phyloP scores from a whole-genome alignment of 2,329 filamentous ascomycete species.

The Tympanopsis confertula region DNA sequence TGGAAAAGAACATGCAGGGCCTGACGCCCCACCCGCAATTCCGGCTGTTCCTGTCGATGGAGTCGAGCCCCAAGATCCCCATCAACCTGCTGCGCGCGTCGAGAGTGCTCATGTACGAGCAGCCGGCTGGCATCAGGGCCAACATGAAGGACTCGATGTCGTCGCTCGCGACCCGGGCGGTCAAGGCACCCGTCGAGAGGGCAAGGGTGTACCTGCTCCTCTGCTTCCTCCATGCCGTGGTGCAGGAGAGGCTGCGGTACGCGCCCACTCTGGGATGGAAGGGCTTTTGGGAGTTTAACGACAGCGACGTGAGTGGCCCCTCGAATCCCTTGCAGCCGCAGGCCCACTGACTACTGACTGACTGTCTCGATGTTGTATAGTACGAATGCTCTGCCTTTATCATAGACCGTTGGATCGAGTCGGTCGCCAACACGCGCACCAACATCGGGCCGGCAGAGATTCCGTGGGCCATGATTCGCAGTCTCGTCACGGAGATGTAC shows the following conservation, averaged over 20 bases:
- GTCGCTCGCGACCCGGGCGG: constrained; percentile 63
- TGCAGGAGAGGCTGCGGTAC: constrained; percentile 89
- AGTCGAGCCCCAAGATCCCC: constrained; percentile 89
- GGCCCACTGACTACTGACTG: background rate
- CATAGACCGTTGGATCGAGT: constrained; percentile 87
- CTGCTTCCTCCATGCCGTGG: constrained; percentile 88
- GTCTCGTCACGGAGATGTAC: constrained; percentile 85
- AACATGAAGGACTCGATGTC: constrained; percentile 98
- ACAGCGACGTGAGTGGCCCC: constrained; percentile 78
- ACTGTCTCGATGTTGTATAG: constrained; percentile 26
- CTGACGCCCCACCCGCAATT: constrained; percentile 91
- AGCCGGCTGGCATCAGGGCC: constrained; percentile 86
- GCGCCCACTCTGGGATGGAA: constrained; percentile 93
- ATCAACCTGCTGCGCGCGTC: constrained; percentile 90
- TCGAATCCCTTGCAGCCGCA: background rate
- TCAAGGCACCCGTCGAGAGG: constrained; percentile 80
- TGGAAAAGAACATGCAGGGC: constrained; percentile 92
- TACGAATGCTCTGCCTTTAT: constrained; percentile 97
- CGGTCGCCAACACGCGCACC: constrained; percentile 69
- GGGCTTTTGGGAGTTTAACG: constrained; percentile 99
- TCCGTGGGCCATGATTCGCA: constrained; percentile 91
- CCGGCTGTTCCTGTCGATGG: constrained; percentile 94
- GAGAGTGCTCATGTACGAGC: constrained; percentile 92
- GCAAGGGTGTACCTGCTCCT: constrained; percentile 80
- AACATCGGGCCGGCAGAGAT: constrained; percentile 91